These are phyloP conservation scores for Heritiera fomes DNA, from an alignment of 345 rosid genomes.

Conservation along the genomic window DNA sequence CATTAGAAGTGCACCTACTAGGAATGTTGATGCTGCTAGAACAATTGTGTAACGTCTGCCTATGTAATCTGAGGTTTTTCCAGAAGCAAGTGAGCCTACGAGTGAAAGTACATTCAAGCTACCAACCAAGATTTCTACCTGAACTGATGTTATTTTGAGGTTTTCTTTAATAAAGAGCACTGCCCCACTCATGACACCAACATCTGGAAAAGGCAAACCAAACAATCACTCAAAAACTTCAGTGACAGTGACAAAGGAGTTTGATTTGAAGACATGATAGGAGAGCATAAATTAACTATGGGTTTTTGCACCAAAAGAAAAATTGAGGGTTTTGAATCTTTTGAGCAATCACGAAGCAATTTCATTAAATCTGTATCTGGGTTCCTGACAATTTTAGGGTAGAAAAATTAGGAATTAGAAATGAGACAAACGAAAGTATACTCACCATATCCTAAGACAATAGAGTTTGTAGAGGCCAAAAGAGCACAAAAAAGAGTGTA, in stretches of 20 bases:
- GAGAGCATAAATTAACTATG: no score
- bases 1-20: slow-evolving; percentile 53
- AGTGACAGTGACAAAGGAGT: not conserved
- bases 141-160: slow-evolving; percentile 43
- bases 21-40: slow-evolving; percentile 52
- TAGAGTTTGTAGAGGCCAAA: slow-evolving; percentile 62
- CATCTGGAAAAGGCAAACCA: slow-evolving; percentile 38
- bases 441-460: slow-evolving; percentile 70
- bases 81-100: slow-evolving; percentile 53
- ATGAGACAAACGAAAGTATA: not conserved
- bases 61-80: slow-evolving; percentile 61
- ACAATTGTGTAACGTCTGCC: slow-evolving; percentile 63
- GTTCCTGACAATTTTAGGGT: not conserved
- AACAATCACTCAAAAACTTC: not conserved
- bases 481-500: slow-evolving; percentile 53
- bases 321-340: not conserved
- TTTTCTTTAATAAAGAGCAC: slow-evolving; percentile 52
- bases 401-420: not conserved
- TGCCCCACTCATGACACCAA: slow-evolving; percentile 76
- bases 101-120: slow-evolving; percentile 51
- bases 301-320: no score
- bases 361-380: slow-evolving; percentile 25
- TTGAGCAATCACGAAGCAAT: not conserved
- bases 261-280: not conserved
- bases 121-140: slow-evolving; percentile 60